These are phyloP conservation scores for Peniophora sp. DNA, from an alignment of 1,284 basidiomycete genomes.

Conservation along the genomic window DNA sequence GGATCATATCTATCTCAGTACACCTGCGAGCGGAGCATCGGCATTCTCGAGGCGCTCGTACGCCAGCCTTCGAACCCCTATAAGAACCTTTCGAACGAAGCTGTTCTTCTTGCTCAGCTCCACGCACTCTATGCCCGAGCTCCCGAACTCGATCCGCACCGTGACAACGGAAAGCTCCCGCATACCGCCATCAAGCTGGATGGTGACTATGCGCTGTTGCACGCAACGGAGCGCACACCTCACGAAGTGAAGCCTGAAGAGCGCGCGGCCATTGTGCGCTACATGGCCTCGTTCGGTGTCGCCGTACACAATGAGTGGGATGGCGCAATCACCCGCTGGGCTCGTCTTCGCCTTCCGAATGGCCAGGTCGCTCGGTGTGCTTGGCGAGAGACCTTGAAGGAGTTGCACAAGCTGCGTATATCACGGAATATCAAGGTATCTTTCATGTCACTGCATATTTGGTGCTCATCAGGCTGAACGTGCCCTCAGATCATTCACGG, in stretches of 20 bases:
- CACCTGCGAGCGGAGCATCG: conserved; percentile 9
- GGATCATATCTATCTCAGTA: conserved; percentile 3
- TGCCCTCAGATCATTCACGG: not conserved
- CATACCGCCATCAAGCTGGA: conserved; percentile 1
- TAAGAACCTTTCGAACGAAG: conserved; percentile 13
- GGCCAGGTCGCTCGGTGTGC: not conserved
- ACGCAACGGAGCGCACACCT: not conserved
- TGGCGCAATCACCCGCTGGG: not conserved
- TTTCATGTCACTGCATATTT: not conserved
- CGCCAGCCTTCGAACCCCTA: conserved; percentile 15
- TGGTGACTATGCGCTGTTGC: conserved; percentile 10
- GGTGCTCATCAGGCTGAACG: not conserved
- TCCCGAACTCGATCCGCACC: conserved; percentile 6
- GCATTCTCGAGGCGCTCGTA: conserved; percentile 7
- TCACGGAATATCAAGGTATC: not conserved
- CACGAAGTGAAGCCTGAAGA: not conserved
- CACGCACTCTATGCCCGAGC: conserved; percentile 14
- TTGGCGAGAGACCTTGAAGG: not conserved
- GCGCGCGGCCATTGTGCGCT: not conserved
- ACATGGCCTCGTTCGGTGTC: not conserved
- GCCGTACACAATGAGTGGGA: not conserved
- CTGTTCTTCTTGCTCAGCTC: conserved; percentile 6
- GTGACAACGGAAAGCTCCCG: not conserved
- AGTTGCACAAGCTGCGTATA: not conserved
- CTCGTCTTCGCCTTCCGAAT: not conserved